Evolutionary conservation across 106 monocot genomes (phyloP), one percentile per base, ranked within the genome.

Genomic region (Platanthera zijinensis): DNA sequence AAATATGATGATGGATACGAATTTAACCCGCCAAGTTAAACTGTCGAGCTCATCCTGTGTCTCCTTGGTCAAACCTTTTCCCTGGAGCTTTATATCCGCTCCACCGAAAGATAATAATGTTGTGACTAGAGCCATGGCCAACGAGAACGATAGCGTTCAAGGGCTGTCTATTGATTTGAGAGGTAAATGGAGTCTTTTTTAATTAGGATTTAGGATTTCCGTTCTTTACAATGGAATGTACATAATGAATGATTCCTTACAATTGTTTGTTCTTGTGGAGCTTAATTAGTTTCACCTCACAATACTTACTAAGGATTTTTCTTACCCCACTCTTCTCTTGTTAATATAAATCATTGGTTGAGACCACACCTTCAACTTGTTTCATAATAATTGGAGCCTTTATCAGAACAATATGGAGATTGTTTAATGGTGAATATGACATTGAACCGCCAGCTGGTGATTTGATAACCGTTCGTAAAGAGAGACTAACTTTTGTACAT

Each of bases 81-180:
- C 19, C 21, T 32, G 14, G 50, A 61, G 51, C 12, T 18, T 50
- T 49, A 51, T 6, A 17, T 57, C 77, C 45, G 14, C 48, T 64
- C 52, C 78, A 63, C 62, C 77, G 70, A 87, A 69, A 14, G 45
- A 48, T 19, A 56, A 32, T 63, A 76, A 77, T 18, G 49, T 80
- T 48, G 32, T 78, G 30, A 80, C 78, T 0, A 90, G 87, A 73
- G 90, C 92, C 21, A 83, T 90, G 84, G 79, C 82, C 56, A 71
- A 50, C 8, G 87, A 85, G 48, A 82, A 54, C 59, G 86, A 86
- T 53, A 70, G 21, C 51, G 21, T 82, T 13, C 22, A 69, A 45
- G 88, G 87, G 48, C 75, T 93, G 73, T 77, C 92, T 22, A 88
- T 93, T 69, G 92, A 93, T 76, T 75, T 39, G 39, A 39, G 39